Percentiles rank a stretch among this genome's conserved stretches.
Evolutionary conservation across 176 grass and related monocot genomes (phyloP).

Genomic region (Olyra latifolia): DNA sequence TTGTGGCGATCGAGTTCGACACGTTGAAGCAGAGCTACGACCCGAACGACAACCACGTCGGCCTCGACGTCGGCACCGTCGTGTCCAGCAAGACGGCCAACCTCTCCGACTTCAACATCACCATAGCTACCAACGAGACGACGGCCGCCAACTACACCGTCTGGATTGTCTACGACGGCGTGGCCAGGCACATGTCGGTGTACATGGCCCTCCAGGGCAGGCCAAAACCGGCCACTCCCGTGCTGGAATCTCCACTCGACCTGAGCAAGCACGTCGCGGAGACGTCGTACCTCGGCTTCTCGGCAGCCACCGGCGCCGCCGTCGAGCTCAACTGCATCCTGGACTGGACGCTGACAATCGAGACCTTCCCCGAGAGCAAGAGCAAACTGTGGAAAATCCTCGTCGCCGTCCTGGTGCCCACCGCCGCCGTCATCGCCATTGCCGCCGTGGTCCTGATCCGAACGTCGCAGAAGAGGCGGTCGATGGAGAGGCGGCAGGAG

Average conservation of each 20-base stretch:
- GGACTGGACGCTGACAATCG: conserved; percentile 48
- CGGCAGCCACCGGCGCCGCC: conserved; percentile 44
- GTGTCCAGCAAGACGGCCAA: conserved; percentile 30
- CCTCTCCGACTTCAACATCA: conserved; percentile 36
- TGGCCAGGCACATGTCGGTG: conserved; percentile 26
- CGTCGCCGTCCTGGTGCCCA: conserved; percentile 7
- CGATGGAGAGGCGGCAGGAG: conserved; percentile 25
- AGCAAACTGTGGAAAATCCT: not conserved
- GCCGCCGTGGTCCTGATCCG: conserved; percentile 1
- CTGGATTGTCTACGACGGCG: conserved; percentile 61
- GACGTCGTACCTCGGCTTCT: conserved; percentile 54
- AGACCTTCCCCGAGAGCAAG: conserved; percentile 26
- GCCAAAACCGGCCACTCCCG: not conserved
- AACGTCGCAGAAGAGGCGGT: not conserved
- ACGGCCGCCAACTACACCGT: conserved; percentile 43
- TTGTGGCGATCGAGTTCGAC: conserved; percentile 67
- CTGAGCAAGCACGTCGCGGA: conserved; percentile 41
- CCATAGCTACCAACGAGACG: conserved; percentile 11
- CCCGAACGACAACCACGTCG: conserved; percentile 58
- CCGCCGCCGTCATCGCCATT: not conserved
- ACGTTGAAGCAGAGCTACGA: conserved; percentile 52
- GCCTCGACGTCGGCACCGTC: conserved; percentile 62
- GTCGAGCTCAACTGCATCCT: conserved; percentile 79
- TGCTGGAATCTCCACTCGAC: conserved; percentile 41
- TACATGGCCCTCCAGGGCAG: not conserved